Evolutionary conservation across 306 rosid species (phyloP), one percentile per base, ranked within the genome.

Genomic region (Vachellia pachyceras): DNA sequence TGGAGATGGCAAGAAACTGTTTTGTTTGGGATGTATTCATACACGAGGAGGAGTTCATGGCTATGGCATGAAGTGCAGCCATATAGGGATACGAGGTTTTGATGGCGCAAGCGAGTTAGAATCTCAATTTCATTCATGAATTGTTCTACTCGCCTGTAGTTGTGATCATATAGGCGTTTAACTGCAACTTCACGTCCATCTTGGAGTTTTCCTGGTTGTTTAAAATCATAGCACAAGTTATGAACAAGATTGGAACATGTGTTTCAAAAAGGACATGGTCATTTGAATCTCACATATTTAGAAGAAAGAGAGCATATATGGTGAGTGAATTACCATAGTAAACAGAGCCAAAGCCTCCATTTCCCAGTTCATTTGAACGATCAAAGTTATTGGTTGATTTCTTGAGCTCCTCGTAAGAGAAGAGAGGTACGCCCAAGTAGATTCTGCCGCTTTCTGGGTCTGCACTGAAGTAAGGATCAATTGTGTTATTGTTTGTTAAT

Each of bases 151-250:
- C 90, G 85, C 76, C 81, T 82, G 76, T 86, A 87, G 73, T 86
- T 89, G 49, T 90, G 89, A 40, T 87, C 68, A 18, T 89, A 91
- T 7, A 92, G 65, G 77, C 84, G 85, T 86, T 90, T 92, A 40
- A 92, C 90, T 22, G 95, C 93, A 44, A 92, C 95, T 87, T 92
- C 97, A 23, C 95, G 77, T 25, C 91, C 93, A 79, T 92, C 97
- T 44, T 42, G 85, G 54, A 92, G 95, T 79, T 82, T 86, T 18
- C 97, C 94, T 92, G 64, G 15, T 42, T 37, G 10, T 47, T 61
- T 37, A 49, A 84, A 18, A 76, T 45, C 73, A 42, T 80, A 60
- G 73, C 79, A 83, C 49, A 76, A 50, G 39, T 44, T 75, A 55
- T 75, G 71, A 81, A 63, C 35, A 75, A 23, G 42, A 42, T 75